Base-by-base conservation (phyloP, 106 monocot genomes). In the Allium cepa region DNA sequence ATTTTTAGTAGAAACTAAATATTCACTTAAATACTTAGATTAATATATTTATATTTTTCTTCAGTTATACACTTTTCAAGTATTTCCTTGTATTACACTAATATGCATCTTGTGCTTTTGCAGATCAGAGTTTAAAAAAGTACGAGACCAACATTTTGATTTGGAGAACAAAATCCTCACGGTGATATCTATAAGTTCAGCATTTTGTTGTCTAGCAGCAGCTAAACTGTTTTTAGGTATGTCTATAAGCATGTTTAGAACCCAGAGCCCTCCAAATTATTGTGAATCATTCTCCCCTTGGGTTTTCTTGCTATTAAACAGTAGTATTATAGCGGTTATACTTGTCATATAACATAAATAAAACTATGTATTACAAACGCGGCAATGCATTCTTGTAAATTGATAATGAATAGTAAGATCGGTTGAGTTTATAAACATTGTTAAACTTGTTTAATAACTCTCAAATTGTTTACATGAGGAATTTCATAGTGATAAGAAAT, bases 111-210 rank as follows among this genome's bases (percentile, higher is more conserved):
- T 36, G 36, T 36, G 36, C 5, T 36, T 36, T 36, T 1, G 36
- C 36, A 97, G 96, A 46, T 82, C 52, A 9, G 92, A 92, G 59
- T 59, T 89, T 18, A 72, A 88, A 69, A 77, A 13, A 55, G 63
- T 82, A 57, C 74, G 67, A 49, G 66, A 74, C 18, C 75, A 78
- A n/a, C 88, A 94, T 67, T 57, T 22, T 26, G 82, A 87, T 59
- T 60, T 83, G 74, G 97, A 97, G 58, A 92, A 87, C 67, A 86
- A 36, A 57, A 65, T 57, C 50, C 70, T 87, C 27, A 84, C 71
- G 9, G 89, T 85, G 47, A 61, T 92, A 75, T 80, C 92, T 68
- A 60, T 97, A 16, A 74, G 88, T 87, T 97, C 89, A 72, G 57
- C 80, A 15, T 87, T 89, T 58, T 83, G 82, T 26, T 81, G 76